Base-by-base conservation (phyloP, 2,329 filamentous ascomycete genomes). In the Trichophaea hybrida region DNA sequence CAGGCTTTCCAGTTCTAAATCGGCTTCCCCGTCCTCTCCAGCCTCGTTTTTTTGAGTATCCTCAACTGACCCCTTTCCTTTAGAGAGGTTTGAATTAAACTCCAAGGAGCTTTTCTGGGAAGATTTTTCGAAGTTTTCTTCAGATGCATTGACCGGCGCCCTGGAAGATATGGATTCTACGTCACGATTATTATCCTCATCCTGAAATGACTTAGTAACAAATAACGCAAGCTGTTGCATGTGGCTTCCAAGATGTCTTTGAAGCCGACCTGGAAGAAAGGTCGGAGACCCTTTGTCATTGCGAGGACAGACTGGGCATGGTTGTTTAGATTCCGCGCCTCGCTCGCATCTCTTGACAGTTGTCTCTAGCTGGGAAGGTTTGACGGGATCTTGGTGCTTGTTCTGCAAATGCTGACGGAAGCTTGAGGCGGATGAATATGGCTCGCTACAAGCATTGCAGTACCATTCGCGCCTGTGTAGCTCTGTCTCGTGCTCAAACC, bases 401-500 rank as follows among this genome's bases (percentile, higher is more conserved):
- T 58, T 13, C 37, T 43, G 33, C 1, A 65, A 4, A 35, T 65
- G 63, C 24, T 32, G 31, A 12, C 40, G 17, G 13, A 65, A 61
- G 3, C 35, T 6, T 5, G 8, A 15, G 43, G 51, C 38, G 15
- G n/a, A 38, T 33, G 7, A 6, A 37, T 58, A 64, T 15, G 51
- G 13, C 8, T 44, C 15, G 13, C 24, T 10, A 52, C 61, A 64
- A 32, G 15, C 37, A 4, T 60, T 61, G 57, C 63, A 67, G 43
- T 61, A 57, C 65, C 65, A 68, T 38, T 66, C 59, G 4, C 60
- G 59, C 1, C 64, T 58, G 59, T 68, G 67, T n/a, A 62, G 13
- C 44, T 63, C 63, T 15, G 58, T 51, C 59, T 69, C 67, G 52
- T 69, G 67, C 13, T 62, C 54, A n/a, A 65, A 59, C 68, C 67